A percentile compares a stretch with the other conserved stretches of the same genome.
These are phyloP conservation scores for Puccinia triticina DNA, from an alignment of 1,284 basidiomycete species.

Conservation along the genomic window DNA sequence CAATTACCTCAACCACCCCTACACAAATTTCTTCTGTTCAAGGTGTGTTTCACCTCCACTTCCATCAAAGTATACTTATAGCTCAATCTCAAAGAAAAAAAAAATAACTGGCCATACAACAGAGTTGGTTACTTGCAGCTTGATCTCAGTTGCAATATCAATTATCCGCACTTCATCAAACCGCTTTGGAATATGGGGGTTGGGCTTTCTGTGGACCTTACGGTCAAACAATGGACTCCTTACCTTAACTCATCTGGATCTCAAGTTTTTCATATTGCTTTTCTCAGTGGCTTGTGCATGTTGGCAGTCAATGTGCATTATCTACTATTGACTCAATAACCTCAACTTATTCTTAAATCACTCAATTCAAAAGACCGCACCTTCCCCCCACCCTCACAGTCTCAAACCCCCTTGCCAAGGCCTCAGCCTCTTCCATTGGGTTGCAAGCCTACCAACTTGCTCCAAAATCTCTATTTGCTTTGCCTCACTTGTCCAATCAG, in stretches of 20 bases:
- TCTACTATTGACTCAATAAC: constrained; percentile 71
- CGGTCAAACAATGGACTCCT: not conserved
- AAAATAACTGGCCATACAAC: constrained; percentile 2
- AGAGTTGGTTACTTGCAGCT: constrained; percentile 9
- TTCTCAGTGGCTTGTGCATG: constrained; percentile 77
- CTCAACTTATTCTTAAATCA: not conserved
- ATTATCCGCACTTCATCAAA: constrained; percentile 1
- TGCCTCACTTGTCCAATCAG: constrained; percentile 26
- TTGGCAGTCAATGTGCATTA: constrained; percentile 75
- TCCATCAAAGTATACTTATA: too few species aligned
- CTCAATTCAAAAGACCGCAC: not conserved
- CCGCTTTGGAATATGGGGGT: not conserved
- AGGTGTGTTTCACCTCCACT: too few species aligned
- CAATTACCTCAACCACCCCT: too few species aligned
- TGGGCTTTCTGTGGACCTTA: not conserved
- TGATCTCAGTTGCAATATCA: constrained; percentile 7
- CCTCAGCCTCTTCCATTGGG: not conserved
- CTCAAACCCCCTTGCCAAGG: not conserved
- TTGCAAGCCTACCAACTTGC: constrained; percentile 15
- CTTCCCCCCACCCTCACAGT: not conserved
- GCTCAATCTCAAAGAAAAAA: constrained; percentile 2
- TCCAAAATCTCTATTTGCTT: constrained; percentile 19
- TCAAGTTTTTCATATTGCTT: constrained; percentile 58
- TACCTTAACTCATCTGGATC: constrained; percentile 27
- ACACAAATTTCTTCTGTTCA: too few species aligned